Percentiles rank a stretch among this genome's conserved stretches.
Conservation (phyloP, 2,329 filamentous ascomycete genomes). For the Pseudocercospora fijiensis region DNA sequence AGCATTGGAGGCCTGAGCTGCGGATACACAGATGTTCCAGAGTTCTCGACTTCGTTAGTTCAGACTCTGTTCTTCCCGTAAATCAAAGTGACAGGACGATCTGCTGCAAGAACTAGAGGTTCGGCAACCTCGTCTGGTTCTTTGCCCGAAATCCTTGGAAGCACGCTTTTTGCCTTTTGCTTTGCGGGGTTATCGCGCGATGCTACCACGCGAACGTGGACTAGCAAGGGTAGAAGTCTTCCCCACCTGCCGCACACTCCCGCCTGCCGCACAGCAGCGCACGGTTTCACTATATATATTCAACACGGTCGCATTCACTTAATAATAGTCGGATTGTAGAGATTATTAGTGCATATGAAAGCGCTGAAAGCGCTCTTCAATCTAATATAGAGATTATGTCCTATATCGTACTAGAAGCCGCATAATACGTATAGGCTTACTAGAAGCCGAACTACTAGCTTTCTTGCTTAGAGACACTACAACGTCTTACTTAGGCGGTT, state of each 20-base stretch:
- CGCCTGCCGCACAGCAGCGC: too few species aligned
- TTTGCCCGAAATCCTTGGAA: not conserved
- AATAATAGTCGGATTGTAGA: too few species aligned
- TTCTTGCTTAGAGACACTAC: not conserved
- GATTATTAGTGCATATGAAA: too few species aligned
- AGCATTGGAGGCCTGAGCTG: not conserved
- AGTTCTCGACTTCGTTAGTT: not conserved
- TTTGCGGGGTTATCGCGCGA: slow-evolving; percentile 1
- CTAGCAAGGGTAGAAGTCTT: slow-evolving; percentile 6
- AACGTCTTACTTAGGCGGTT: not conserved
- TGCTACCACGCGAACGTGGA: slow-evolving; percentile 1
- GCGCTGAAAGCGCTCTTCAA: too few species aligned
- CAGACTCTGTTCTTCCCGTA: not conserved
- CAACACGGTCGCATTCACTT: too few species aligned
- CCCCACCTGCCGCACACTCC: too few species aligned
- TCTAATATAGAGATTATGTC: too few species aligned
- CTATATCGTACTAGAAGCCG: too few species aligned
- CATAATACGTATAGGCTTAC: too few species aligned
- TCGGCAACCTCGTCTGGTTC: slow-evolving; percentile 2
- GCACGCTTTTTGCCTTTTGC: not conserved
- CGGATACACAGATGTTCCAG: not conserved
- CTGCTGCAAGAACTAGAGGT: not conserved
- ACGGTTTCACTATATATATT: too few species aligned
- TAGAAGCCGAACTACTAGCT: too few species aligned
- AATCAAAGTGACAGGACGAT: not conserved